These are phyloP conservation scores for Xylariaceae sp. DNA, from an alignment of 2,329 filamentous ascomycete species.

Conservation along the genomic window DNA sequence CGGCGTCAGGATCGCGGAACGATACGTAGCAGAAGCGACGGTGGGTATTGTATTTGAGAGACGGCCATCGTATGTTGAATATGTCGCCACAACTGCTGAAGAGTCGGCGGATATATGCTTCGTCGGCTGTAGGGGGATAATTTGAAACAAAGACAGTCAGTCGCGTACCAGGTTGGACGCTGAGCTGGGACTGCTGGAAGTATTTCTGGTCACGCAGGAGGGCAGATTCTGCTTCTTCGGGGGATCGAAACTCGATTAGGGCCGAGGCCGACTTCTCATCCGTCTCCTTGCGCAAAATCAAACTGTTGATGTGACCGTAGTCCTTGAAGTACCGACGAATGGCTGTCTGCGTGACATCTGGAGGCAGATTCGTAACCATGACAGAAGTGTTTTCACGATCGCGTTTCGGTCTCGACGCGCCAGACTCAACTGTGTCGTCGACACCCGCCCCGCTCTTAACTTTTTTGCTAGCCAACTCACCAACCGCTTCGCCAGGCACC, in stretches of 20 bases:
- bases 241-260: conserved; percentile 76
- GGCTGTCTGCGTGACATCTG: conserved; percentile 62
- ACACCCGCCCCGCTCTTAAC: conserved; percentile 43
- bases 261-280: conserved; percentile 61
- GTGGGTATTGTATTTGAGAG: conserved; percentile 79
- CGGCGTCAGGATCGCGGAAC: conserved; percentile 66
- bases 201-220: conserved; percentile 76
- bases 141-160: conserved; percentile 88
- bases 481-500: conserved; percentile 44
- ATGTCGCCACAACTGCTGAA: conserved; percentile 76
- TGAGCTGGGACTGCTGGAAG: conserved; percentile 67
- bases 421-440: conserved; percentile 28
- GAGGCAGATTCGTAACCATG: conserved; percentile 71
- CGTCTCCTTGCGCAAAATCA: conserved; percentile 62
- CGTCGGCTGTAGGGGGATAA: conserved; percentile 73
- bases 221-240: conserved; percentile 76
- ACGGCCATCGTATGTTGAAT: conserved; percentile 81
- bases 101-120: conserved; percentile 60
- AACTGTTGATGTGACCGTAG: conserved; percentile 75
- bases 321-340: conserved; percentile 87
- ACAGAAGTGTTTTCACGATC: conserved; percentile 89
- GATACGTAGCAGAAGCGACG: conserved; percentile 95
- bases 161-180: conserved; percentile 67
- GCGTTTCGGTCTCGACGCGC: conserved; percentile 54
- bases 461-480: conserved; percentile 60